Conservation (phyloP, 179 eudicot genomes). For the Patellifolia procumbens region DNA sequence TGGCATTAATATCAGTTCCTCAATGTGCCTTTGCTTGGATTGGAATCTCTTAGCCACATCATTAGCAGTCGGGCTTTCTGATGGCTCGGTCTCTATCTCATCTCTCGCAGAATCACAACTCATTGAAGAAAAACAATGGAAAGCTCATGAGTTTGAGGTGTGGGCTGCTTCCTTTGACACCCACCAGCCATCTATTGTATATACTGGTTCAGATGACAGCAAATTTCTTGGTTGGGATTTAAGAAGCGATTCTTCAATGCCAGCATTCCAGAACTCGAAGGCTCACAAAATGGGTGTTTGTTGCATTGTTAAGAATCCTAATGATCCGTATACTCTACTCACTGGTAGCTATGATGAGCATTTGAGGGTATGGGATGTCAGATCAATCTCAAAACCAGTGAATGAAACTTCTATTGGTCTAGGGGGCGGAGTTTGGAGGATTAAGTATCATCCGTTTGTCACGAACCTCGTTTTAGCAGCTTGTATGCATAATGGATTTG, state of each 20-base stretch:
- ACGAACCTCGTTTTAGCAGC: constrained; percentile 68
- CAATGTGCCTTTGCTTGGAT: constrained; percentile 92
- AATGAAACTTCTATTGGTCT: constrained; percentile 61
- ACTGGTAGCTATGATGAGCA: constrained; percentile 92
- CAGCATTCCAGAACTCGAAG: constrained; percentile 76
- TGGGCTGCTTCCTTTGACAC: constrained; percentile 87
- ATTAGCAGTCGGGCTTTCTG: constrained; percentile 72
- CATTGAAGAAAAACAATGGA: constrained; percentile 61
- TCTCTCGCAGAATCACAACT: constrained; percentile 60
- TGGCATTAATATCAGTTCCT: constrained; percentile 62
- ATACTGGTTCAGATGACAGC: constrained; percentile 96
- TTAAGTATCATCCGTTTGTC: constrained; percentile 71
- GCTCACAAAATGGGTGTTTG: constrained; percentile 82
- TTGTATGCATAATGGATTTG: constrained; percentile 96
- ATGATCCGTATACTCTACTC: constrained; percentile 54
- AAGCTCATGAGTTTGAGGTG: constrained; percentile 89
- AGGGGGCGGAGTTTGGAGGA: constrained; percentile 99
- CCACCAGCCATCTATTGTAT: constrained; percentile 75
- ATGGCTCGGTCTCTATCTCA: constrained; percentile 76
- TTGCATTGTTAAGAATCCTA: constrained; percentile 77
- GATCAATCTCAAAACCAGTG: constrained; percentile 73
- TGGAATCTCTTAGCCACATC: constrained; percentile 78
- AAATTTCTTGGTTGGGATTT: constrained; percentile 86
- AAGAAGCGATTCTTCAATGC: constrained; percentile 47
- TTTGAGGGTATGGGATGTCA: constrained; percentile 80